Conservation (phyloP, 345 rosid genomes). For the Atalantia buxifolia region DNA sequence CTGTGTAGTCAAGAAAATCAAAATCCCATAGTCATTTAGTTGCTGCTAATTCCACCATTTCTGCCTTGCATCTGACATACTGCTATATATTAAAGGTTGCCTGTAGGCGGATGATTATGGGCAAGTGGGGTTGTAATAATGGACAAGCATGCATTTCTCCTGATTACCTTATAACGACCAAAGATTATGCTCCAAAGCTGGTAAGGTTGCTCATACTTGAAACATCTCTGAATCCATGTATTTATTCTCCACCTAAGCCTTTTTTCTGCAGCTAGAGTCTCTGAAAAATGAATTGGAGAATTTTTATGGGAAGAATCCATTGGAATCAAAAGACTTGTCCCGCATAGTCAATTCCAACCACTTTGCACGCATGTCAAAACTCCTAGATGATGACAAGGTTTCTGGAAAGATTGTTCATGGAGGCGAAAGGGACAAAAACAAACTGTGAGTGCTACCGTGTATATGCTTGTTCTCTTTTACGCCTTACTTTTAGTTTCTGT, state of each 20-base stretch:
- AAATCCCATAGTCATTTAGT: not conserved
- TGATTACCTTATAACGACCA: constrained; percentile 78
- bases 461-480: not conserved
- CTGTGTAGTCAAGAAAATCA: not conserved
- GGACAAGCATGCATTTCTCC: constrained; percentile 95
- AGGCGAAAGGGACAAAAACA: constrained; percentile 63
- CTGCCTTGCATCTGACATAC: constrained; percentile 2
- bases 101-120: constrained; percentile 67
- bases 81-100: constrained; percentile 53
- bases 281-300: constrained; percentile 58
- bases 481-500: not conserved
- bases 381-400: constrained; percentile 85
- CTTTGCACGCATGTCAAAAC: constrained; percentile 67
- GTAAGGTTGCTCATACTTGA: constrained; percentile 40
- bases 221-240: not conserved
- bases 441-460: constrained; percentile 52
- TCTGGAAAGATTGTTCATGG: constrained; percentile 76
- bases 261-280: constrained; percentile 49
- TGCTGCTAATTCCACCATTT: not conserved
- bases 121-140: constrained; percentile 91
- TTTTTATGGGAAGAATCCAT: constrained; percentile 72
- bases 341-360: constrained; percentile 80
- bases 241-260: constrained; percentile 12
- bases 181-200: constrained; percentile 64
- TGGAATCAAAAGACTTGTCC: constrained; percentile 81